These are phyloP conservation scores for Fusarium annulatum DNA, from an alignment of 2,329 filamentous ascomycete genomes.

Conservation along the genomic window DNA sequence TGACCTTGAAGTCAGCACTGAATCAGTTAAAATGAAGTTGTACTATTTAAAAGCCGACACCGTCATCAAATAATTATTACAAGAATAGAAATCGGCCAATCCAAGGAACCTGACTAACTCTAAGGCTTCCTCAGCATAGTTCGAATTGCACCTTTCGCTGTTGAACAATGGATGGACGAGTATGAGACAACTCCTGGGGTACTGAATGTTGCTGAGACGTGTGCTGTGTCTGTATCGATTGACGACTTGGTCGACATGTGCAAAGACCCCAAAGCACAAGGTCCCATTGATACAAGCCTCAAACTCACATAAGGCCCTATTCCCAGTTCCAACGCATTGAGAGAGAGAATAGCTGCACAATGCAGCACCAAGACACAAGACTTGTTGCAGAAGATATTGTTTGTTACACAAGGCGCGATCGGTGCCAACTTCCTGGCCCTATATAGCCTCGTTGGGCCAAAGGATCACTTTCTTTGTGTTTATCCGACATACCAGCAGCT, in stretches of 20 bases:
- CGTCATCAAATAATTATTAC: neutral
- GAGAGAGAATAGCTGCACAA: constrained; percentile 71
- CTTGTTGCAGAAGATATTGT: constrained; percentile 70
- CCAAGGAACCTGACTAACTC: neutral
- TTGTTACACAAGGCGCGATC: constrained; percentile 85
- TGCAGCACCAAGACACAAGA: constrained; percentile 68
- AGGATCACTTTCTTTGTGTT: constrained; percentile 87
- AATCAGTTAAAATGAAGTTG: neutral
- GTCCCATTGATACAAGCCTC: constrained; percentile 60
- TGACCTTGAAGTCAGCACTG: neutral
- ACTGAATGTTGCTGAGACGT: constrained; percentile 83
- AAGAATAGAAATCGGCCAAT: neutral
- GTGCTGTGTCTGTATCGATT: constrained; percentile 78
- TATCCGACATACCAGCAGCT: constrained; percentile 90
- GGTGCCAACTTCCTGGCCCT: constrained; percentile 85
- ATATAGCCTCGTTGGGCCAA: constrained; percentile 76
- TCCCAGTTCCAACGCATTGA: constrained; percentile 71
- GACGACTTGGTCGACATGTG: constrained; percentile 71
- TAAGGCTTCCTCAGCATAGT: constrained; percentile 56
- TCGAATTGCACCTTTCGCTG: constrained; percentile 70
- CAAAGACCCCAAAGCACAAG: constrained; percentile 59
- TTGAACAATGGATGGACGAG: constrained; percentile 78
- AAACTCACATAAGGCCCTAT: constrained; percentile 81
- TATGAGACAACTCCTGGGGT: constrained; percentile 67
- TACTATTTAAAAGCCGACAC: constrained; percentile 1